Conservation (phyloP, 257 asterid genomes). For the Jacaranda mimosifolia region DNA sequence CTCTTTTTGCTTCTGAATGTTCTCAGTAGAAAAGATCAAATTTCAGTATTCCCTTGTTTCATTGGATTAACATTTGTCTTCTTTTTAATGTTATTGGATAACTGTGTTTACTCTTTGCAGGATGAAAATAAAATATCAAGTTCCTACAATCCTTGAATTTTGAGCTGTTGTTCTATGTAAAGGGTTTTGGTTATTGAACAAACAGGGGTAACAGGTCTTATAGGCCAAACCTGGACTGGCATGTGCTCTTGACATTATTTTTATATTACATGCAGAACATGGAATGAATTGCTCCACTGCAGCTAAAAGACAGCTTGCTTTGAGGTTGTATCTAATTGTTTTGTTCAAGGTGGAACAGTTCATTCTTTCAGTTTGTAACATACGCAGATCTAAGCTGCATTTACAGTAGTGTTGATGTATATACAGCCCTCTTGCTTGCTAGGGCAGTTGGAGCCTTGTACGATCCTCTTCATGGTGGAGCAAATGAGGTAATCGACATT, state of each 20-base stretch:
- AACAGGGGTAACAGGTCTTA: constrained; percentile 94
- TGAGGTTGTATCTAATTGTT: too few species aligned
- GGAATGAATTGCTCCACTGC: constrained; percentile 99
- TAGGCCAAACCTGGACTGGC: constrained; percentile 95
- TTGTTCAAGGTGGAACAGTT: too few species aligned
- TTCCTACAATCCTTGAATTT: constrained; percentile 21
- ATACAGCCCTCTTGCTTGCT: constrained; percentile 69
- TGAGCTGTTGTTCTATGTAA: constrained; percentile 33
- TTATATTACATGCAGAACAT: constrained; percentile 95
- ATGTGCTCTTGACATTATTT: constrained; percentile 92
- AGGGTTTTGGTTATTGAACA: constrained; percentile 33
- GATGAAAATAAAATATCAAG: neutral
- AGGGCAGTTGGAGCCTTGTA: constrained; percentile 99
- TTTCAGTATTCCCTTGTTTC: constrained; percentile 8
- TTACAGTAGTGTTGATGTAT: constrained; percentile 96
- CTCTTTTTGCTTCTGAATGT: constrained; percentile 26
- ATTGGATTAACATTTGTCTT: neutral
- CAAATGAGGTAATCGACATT: constrained; percentile 79
- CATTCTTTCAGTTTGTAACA: constrained; percentile 28
- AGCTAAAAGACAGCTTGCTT: constrained; percentile 96
- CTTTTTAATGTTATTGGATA: too few species aligned
- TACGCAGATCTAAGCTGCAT: constrained; percentile 21
- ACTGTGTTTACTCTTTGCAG: too few species aligned
- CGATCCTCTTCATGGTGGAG: constrained; percentile 99
- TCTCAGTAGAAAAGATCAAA: constrained; percentile 1